Base-by-base conservation (phyloP, 345 rosid genomes). In the Euphorbia peplus region DNA sequence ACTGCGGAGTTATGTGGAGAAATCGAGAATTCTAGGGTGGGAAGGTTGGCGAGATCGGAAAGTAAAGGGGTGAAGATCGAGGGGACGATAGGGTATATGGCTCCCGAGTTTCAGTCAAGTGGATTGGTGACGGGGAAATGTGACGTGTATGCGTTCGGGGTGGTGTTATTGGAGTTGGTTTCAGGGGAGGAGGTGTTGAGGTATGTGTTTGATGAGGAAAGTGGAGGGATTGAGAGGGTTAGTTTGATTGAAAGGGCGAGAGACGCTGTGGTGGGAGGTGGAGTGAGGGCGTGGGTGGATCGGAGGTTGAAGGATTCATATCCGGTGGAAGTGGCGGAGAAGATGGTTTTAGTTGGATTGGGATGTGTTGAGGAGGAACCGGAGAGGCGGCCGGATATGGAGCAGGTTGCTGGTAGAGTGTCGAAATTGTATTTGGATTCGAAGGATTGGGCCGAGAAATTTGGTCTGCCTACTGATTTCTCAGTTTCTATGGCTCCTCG, bases 71-170 rank as follows among this genome's bases (percentile, higher is more conserved):
- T 69, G 69, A 83, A 76, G 61, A 77, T 83, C 30, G 83, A 79
- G 71, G 89, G 89, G 26, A 79, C 82, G 7, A 79, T 82, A 41
- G 89, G 85, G 30, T 85, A 83, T 64, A 83, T 85, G 85, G 73
- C 89, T 66, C 86, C 85, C 4, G 85, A 83, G 74, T 77, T 79
- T 55, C 74, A 72, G 42, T 70, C 30, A 1, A 67, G 35, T 9
- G 85, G 86, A 29, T 22, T 60, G 12, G 67, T 73, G 68, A 78
- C 71, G 8, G 74, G 67, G 66, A 76, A 71, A 62, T 54, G 69
- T 15, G 79, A 76, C 62, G 75, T 76, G 22, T 76, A 76, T 47
- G 79, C 79, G 1, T 76, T 71, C 35, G 79, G 79, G 4, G 79
- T 76, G 59, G 79, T 76, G 65, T 35, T 76, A 30, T 67, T 76